phyloP scores from a whole-genome alignment of 1,284 basidiomycete species.

The Cerioporus squamosus region DNA sequence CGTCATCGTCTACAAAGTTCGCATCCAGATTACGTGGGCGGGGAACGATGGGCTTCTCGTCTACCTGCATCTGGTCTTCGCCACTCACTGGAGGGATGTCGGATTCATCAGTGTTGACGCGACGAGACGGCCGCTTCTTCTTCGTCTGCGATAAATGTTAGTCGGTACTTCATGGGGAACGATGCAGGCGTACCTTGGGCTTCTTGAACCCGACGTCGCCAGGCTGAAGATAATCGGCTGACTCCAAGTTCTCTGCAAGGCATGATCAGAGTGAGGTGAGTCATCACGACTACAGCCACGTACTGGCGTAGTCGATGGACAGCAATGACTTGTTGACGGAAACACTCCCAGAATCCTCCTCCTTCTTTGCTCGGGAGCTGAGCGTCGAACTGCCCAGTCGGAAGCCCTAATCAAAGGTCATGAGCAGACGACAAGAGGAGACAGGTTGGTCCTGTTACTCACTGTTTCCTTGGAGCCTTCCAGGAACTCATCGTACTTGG shows the following conservation, averaged over 20 bases:
- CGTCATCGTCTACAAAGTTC: conserved; percentile 98
- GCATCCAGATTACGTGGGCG: conserved; percentile 72
- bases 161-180: conserved; percentile 10
- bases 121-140: conserved; percentile 84
- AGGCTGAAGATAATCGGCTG: conserved; percentile 88
- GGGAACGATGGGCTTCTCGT: conserved; percentile 65
- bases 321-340: conserved; percentile 82
- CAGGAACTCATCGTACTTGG: conserved; percentile 94
- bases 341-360: conserved; percentile 51
- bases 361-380: conserved; percentile 51
- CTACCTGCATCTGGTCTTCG: conserved; percentile 76
- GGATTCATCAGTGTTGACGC: conserved; percentile 61
- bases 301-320: conserved; percentile 91
- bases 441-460: conserved; percentile 27
- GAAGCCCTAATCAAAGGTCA: conserved; percentile 64
- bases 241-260: conserved; percentile 82
- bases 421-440: background rate
- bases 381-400: conserved; percentile 67
- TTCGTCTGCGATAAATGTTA: conserved; percentile 65
- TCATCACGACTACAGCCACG: conserved; percentile 34
- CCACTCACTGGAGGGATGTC: conserved; percentile 50
- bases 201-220: conserved; percentile 96
- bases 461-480: conserved; percentile 72
- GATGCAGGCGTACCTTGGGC: conserved; percentile 62
- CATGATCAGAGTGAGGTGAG: background rate